Conservation (phyloP, 2,329 filamentous ascomycete genomes). For the Colletotrichum filicis region DNA sequence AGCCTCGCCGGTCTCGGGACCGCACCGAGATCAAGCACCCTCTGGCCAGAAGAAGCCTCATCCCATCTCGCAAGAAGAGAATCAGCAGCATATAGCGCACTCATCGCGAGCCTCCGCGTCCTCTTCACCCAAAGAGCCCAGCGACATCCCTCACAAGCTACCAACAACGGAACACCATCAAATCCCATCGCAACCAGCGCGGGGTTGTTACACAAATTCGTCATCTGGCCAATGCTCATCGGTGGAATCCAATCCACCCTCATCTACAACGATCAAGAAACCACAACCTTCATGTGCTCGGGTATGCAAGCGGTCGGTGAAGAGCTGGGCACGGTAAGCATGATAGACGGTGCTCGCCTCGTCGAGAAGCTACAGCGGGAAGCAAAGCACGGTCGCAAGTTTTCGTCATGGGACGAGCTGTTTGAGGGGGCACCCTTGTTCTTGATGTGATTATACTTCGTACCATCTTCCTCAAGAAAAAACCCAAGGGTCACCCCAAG, state of each 20-base stretch:
- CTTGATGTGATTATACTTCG: conserved; percentile 3
- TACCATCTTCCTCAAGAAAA: background rate
- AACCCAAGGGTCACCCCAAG: background rate
- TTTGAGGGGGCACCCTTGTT: conserved; percentile 28
- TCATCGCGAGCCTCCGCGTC: background rate
- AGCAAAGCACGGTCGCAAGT: background rate
- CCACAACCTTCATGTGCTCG: background rate
- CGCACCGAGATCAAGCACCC: background rate
- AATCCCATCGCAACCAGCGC: background rate
- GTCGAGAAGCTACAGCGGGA: background rate
- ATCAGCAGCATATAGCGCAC: background rate
- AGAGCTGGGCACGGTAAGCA: conserved; percentile 16
- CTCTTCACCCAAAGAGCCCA: conserved; percentile 13
- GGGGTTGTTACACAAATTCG: conserved; percentile 14
- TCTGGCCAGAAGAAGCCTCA: fast-evolving
- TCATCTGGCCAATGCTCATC: conserved; percentile 20
- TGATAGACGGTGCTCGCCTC: conserved; percentile 26
- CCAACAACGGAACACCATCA: background rate
- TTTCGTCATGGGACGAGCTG: background rate
- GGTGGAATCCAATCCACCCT: conserved; percentile 10
- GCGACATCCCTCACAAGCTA: background rate
- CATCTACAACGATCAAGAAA: background rate
- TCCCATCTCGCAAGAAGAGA: background rate
- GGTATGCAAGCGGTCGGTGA: conserved; percentile 16
- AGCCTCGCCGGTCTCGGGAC: background rate